These are phyloP conservation scores for Solanum dulcamara DNA, from an alignment of 257 asterid genomes.

Conservation along the genomic window DNA sequence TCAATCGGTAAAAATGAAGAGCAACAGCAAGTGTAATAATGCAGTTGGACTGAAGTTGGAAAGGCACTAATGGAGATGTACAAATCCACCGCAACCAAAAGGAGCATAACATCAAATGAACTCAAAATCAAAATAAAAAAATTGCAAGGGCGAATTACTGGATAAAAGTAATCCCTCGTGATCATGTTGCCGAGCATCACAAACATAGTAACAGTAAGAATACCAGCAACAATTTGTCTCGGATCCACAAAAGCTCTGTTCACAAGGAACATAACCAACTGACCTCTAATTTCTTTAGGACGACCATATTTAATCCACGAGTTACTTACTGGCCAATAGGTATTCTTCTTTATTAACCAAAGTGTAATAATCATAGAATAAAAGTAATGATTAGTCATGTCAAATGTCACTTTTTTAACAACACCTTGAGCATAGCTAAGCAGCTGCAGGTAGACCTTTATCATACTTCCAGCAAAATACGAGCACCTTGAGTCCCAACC, in stretches of 20 bases:
- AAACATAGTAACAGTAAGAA: slow-evolving; percentile 44
- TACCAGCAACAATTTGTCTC: slow-evolving; percentile 41
- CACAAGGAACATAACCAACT: too few species aligned
- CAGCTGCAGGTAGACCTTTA: background rate
- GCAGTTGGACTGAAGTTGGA: background rate
- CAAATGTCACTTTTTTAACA: too few species aligned
- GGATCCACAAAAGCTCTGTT: background rate
- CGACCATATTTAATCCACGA: too few species aligned
- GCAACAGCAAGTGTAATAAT: background rate
- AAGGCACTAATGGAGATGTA: background rate
- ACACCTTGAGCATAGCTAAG: background rate
- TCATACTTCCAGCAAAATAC: background rate
- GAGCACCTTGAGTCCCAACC: background rate
- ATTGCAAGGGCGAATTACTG: slow-evolving; percentile 12
- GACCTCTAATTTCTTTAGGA: too few species aligned
- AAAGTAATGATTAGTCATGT: too few species aligned
- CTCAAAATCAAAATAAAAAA: background rate
- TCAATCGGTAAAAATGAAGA: background rate
- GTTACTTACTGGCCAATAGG: too few species aligned
- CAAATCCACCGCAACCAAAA: background rate
- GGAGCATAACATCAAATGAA: background rate
- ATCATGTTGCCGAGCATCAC: slow-evolving; percentile 53
- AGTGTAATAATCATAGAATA: too few species aligned
- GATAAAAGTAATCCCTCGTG: slow-evolving; percentile 44
- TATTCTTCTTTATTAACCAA: too few species aligned